Base-by-base conservation (phyloP, 805 yeast species). In the Candida taoyuanica region DNA sequence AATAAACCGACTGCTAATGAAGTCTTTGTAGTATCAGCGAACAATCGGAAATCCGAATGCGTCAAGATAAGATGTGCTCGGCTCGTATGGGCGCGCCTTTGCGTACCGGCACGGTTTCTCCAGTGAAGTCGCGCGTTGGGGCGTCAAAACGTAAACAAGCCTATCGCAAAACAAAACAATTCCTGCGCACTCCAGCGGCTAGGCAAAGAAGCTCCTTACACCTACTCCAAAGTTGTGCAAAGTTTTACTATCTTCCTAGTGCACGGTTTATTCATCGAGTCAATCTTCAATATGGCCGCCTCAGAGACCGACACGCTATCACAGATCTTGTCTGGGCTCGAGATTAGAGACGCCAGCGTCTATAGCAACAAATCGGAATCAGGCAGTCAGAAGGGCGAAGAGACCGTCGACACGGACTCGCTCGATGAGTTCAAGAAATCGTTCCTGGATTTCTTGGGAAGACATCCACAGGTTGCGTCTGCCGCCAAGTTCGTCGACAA, bases 371-470 rank as follows among this genome's bases (percentile, higher is more conserved):
- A 24, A 5, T 8, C 17, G 9, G 18, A 15, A 11, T 7, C 30
- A 15, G 6, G 16, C 6, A 6, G 18, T 18, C 8, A 17, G 9
- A 9, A 14, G 14, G 18, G 16, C 6, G 7, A 12, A 9, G 38
- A 37, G 7, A 31, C 32, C 3, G 18, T 18, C 33, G 30, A 31
- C 11, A 29, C 31, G 7, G 53, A 64, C 46, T 59, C 65, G 3
- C 60, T 65, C 35, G 59, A 60, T 9, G 55, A 61, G 26, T 77
- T 68, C 50, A 64, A 60, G 43, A 56, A 56, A 30, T 65, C 68
- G 21, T 76, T 74, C 43, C 59, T 62, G 21, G 67, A 61, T 24
- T 77, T 63, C 47, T 60, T 65, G n/a, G 53, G 56, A 12, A 63
- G 59, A 40, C 64, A 66, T 38, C 66, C 68, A 13, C 55, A 59